phyloP scores from a whole-genome alignment of 2,329 filamentous ascomycete genomes.

The Colletotrichum chlorophyti region DNA sequence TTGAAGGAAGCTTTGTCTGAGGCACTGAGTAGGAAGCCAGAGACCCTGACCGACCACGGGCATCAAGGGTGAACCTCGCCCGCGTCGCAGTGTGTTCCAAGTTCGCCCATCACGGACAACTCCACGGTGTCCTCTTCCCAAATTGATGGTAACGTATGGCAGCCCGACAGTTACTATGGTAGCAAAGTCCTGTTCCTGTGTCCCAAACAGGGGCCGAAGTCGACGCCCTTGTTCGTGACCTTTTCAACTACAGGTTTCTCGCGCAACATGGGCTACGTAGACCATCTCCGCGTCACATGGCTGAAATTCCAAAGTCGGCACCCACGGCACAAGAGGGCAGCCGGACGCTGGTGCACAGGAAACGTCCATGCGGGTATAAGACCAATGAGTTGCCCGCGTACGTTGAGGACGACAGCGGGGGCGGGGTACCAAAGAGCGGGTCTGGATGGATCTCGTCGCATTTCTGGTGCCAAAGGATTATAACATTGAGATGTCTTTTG shows the following conservation, averaged over 20 bases:
- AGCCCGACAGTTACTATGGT: too few relatives aligned
- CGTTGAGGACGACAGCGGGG: neutral
- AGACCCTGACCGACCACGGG: neutral
- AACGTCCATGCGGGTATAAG: slow-evolving; percentile 32
- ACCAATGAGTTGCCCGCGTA: slow-evolving; percentile 29
- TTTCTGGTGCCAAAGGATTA: too few relatives aligned
- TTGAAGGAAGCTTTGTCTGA: neutral
- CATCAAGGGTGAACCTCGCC: neutral
- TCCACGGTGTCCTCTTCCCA: too few relatives aligned
- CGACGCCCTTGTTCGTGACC: slow-evolving; percentile 38
- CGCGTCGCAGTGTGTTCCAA: too few relatives aligned
- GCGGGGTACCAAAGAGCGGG: too few relatives aligned
- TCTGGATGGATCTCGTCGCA: too few relatives aligned
- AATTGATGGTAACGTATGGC: too few relatives aligned
- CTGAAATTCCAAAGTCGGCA: slow-evolving; percentile 18
- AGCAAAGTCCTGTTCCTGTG: too few relatives aligned
- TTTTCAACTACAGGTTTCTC: slow-evolving; percentile 36
- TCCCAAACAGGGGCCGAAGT: slow-evolving; percentile 37
- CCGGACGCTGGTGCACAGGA: slow-evolving; percentile 37
- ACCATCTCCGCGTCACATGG: neutral
- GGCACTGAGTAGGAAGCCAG: neutral
- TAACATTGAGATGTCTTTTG: too few relatives aligned
- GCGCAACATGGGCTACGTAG: neutral
- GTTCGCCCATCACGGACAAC: too few relatives aligned
- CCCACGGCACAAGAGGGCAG: slow-evolving; percentile 35